These are phyloP conservation scores for Colletotrichum siamense DNA, from an alignment of 2,329 filamentous ascomycete species.

Conservation along the genomic window DNA sequence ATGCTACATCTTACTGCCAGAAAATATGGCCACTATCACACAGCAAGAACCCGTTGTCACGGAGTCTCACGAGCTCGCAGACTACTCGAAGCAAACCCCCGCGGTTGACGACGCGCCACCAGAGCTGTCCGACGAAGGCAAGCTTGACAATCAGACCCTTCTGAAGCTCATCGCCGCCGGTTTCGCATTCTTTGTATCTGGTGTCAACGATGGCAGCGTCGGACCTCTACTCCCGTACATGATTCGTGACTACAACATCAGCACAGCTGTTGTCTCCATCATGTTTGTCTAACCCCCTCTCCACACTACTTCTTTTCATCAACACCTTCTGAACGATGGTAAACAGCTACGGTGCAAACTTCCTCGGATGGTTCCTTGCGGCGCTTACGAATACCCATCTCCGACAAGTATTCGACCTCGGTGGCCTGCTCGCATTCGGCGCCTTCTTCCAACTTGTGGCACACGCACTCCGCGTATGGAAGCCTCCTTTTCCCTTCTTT, in stretches of 20 bases:
- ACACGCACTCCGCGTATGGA: slow-evolving; percentile 61
- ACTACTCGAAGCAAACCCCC: neutral
- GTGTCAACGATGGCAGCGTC: slow-evolving; percentile 68
- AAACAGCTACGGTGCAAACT: slow-evolving; percentile 60
- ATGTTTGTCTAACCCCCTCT: slow-evolving; percentile 40
- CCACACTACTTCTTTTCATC: accelerated
- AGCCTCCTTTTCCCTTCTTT: slow-evolving; percentile 62
- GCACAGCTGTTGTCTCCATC: slow-evolving; percentile 54
- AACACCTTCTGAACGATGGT: neutral
- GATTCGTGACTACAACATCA: slow-evolving; percentile 59
- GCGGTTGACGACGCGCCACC: neutral
- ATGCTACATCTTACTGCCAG: neutral
- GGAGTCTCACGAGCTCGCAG: neutral
- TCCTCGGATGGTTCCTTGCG: slow-evolving; percentile 64
- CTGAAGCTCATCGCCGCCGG: slow-evolving; percentile 60
- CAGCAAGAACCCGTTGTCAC: neutral
- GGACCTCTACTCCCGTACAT: slow-evolving; percentile 69
- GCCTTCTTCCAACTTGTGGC: slow-evolving; percentile 59
- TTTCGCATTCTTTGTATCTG: slow-evolving; percentile 70
- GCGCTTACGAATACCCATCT: slow-evolving; percentile 62
- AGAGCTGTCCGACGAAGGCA: neutral
- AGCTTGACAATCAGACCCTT: slow-evolving; percentile 28
- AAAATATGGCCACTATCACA: neutral
- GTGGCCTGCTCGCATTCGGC: slow-evolving; percentile 61
- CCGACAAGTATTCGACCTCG: slow-evolving; percentile 57